These are phyloP conservation scores for Trichosporon sp. DNA, from an alignment of 1,284 basidiomycete genomes.

Conservation along the genomic window DNA sequence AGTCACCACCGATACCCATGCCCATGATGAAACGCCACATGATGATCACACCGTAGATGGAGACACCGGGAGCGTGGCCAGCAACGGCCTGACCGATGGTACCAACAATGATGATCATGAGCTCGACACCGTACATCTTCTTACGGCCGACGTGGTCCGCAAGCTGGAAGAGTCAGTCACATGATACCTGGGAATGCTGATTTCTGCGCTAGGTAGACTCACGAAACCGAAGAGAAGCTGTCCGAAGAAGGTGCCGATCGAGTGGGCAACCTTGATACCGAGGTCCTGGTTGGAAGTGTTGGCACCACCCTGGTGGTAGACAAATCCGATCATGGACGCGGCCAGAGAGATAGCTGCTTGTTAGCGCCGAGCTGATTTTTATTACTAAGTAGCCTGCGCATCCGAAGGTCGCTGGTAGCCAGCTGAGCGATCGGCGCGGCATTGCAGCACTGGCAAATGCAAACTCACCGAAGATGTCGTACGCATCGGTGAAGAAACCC, in stretches of 20 bases:
- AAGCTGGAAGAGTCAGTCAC: slow-evolving; percentile 20
- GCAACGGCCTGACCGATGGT: slow-evolving; percentile 52
- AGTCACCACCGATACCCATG: slow-evolving; percentile 62
- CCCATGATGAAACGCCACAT: slow-evolving; percentile 59
- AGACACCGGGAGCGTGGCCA: slow-evolving; percentile 58
- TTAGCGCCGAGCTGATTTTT: too few species aligned
- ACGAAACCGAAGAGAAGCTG: slow-evolving; percentile 50
- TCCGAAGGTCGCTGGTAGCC: too few species aligned
- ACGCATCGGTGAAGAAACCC: slow-evolving; percentile 47
- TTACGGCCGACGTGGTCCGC: slow-evolving; percentile 51
- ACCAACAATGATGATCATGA: slow-evolving; percentile 38
- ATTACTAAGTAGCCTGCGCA: too few species aligned
- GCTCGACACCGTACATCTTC: slow-evolving; percentile 51
- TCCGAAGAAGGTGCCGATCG: slow-evolving; percentile 51
- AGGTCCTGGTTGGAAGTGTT: slow-evolving; percentile 59
- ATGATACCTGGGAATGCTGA: too few species aligned
- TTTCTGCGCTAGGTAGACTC: too few species aligned
- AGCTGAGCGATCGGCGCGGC: too few species aligned
- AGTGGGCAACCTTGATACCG: slow-evolving; percentile 61
- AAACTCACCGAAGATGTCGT: slow-evolving; percentile 46
- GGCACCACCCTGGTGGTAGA: slow-evolving; percentile 56
- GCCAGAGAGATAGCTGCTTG: slow-evolving; percentile 58
- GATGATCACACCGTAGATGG: slow-evolving; percentile 65
- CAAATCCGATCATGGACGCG: slow-evolving; percentile 66
- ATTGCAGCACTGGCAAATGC: too few species aligned